Conservation (phyloP, 2,329 filamentous ascomycete species). For the Tolypocladium endophyticum region DNA sequence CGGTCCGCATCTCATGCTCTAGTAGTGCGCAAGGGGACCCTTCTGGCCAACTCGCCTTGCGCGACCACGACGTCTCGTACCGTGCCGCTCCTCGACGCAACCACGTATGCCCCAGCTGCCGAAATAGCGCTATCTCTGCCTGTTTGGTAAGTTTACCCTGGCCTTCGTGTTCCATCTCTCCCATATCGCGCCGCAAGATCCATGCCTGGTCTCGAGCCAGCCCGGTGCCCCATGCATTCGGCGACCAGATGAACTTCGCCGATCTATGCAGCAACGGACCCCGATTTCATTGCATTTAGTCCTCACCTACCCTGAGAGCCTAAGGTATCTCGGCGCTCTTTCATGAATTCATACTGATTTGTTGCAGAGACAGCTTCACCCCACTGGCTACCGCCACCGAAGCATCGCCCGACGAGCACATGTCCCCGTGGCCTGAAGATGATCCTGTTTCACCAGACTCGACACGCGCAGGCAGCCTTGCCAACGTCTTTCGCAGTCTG, state of each 20-base stretch:
- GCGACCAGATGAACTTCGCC: not conserved
- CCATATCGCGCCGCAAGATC: not conserved
- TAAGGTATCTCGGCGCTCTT: not conserved
- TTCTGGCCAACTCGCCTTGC: not conserved
- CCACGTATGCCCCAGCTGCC: not conserved
- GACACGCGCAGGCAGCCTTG: constrained; percentile 44
- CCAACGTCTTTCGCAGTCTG: constrained; percentile 53
- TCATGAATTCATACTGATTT: not conserved
- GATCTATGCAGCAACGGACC: not conserved
- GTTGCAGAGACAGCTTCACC: not conserved
- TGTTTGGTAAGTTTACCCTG: not conserved
- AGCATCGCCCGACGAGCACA: constrained; percentile 31
- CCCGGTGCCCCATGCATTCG: not conserved
- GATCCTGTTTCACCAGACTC: constrained; percentile 43
- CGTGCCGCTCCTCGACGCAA: not conserved
- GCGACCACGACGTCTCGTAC: not conserved
- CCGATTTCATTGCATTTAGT: not conserved
- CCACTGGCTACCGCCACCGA: not conserved
- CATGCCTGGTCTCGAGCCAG: not conserved
- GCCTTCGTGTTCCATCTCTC: not conserved
- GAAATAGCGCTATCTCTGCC: not conserved
- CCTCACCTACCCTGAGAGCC: not conserved
- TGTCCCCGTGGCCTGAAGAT: constrained; percentile 52
- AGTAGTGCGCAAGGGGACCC: not conserved
- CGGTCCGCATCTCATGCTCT: not conserved